Base-by-base conservation (phyloP, 768 basidiomycete genomes). In the Lyophyllum atratum region DNA sequence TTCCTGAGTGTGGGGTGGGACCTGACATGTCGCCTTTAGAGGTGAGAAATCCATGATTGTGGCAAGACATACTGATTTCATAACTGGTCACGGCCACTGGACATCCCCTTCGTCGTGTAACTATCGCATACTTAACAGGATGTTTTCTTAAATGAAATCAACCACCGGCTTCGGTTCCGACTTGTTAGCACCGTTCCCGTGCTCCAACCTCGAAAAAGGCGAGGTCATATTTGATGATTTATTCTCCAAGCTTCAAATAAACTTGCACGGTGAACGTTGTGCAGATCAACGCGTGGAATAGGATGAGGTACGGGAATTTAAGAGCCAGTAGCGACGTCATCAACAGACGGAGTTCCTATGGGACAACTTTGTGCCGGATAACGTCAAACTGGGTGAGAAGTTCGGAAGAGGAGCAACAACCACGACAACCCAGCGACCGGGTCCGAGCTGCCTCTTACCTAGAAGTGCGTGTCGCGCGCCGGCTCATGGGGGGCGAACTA, bases 331-430 rank as follows among this genome's bases (percentile, higher is more conserved):
- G 6, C 19, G 37, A 14, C 3, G 37, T n/a, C 12, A 31, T 53
- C 17, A 45, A n/a, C n/a, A 19, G 2, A 37, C 52, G 52, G 52
- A 29, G 43, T 31, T 47, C 44, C 52, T 47, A 54, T 54, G 52
- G 52, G 29, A 46, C 25, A 44, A 45, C n/a, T 19, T 44, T 44
- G 29, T 47, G 22, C 46, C 54, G 44, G 19, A 22, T 31, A 19
- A 29, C 21, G 31, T 49, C 45, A 17, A 46, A 7, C 31, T 33
- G 31, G 21, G 17, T 19, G 45, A 25, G 26, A 10, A 24, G 14
- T 17, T 7, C 25, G 6, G 45, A 15, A 6, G 26, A 26, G 26
- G 25, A 25, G 45, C 45, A 2, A 46, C 17, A 26, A 22, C 10
- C 26, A 17, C 14, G 22, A 46, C 24, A 24, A 17, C 45, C 3